Percentiles rank a stretch among this genome's conserved stretches.
Conservation (phyloP, 2,329 filamentous ascomycete genomes). For the Diplodia intermedia region DNA sequence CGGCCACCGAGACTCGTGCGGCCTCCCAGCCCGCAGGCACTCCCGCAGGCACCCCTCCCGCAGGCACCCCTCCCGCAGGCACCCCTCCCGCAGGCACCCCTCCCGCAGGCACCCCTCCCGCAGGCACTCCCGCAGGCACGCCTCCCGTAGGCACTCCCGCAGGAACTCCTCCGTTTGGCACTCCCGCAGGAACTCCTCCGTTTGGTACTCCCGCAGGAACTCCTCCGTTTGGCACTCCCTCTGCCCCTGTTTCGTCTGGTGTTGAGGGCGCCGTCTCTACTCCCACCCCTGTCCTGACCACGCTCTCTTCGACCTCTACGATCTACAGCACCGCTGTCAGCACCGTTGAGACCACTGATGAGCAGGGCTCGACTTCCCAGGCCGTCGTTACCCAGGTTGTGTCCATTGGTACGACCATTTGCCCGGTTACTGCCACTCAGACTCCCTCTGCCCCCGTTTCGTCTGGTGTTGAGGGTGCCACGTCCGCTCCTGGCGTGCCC, state of each 20-base stretch:
- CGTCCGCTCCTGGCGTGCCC: conserved; percentile 1
- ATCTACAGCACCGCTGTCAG: conserved; percentile 17
- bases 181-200: too few species aligned
- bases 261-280: background rate
- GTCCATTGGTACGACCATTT: conserved; percentile 51
- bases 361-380: conserved; percentile 32
- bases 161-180: too few species aligned
- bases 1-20: conserved; percentile 23
- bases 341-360: background rate
- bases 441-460: conserved; percentile 22
- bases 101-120: too few species aligned
- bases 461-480: conserved; percentile 8
- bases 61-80: too few species aligned
- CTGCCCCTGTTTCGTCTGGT: background rate
- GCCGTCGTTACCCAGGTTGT: conserved; percentile 23
- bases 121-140: too few species aligned
- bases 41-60: too few species aligned
- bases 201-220: too few species aligned
- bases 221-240: background rate
- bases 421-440: conserved; percentile 29
- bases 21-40: conserved; percentile 16
- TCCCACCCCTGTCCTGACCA: background rate
- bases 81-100: too few species aligned
- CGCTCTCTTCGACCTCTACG: conserved; percentile 51
- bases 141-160: too few species aligned